phyloP scores from a whole-genome alignment of 140 eudicot genomes.

The Flaveria floridana region DNA sequence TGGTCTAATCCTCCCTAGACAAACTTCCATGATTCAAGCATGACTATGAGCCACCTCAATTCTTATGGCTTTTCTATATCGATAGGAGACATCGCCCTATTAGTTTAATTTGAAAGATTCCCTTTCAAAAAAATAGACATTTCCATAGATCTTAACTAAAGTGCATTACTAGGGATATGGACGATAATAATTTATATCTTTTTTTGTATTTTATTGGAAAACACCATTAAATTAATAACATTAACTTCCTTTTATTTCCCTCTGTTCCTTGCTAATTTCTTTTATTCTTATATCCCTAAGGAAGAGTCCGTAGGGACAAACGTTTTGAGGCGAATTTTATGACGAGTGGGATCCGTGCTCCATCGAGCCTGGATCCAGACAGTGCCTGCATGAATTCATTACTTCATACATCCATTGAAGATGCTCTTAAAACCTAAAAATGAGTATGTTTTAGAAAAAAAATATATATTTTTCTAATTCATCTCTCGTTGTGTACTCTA shows the following conservation, averaged over 20 bases:
- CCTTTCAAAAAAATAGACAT: not conserved
- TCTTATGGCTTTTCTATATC: conserved; percentile 37
- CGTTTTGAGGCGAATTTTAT: too few relatives aligned
- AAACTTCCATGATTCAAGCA: conserved; percentile 45
- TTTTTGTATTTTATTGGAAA: not conserved
- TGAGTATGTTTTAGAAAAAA: too few relatives aligned
- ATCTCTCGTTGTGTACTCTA: too few relatives aligned
- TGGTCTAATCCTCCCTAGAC: conserved; percentile 37
- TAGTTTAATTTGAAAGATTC: conserved; percentile 23
- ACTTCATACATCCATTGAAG: too few relatives aligned
- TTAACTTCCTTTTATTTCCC: not conserved
- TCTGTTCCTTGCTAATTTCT: not conserved
- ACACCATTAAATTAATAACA: not conserved
- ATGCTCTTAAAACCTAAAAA: too few relatives aligned
- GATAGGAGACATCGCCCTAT: conserved; percentile 32
- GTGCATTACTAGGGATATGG: conserved; percentile 35
- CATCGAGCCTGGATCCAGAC: too few relatives aligned
- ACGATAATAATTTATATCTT: not conserved
- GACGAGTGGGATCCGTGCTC: too few relatives aligned
- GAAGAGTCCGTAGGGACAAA: too few relatives aligned
- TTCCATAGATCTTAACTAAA: conserved; percentile 28
- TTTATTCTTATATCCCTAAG: not conserved
- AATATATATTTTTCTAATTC: too few relatives aligned
- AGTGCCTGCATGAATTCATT: too few relatives aligned
- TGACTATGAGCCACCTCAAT: conserved; percentile 51